Percentiles rank a stretch among this genome's conserved stretches.
Evolutionary conservation across 2,329 filamentous ascomycete genomes (phyloP).

Genomic region (Sarocladium oryzae): DNA sequence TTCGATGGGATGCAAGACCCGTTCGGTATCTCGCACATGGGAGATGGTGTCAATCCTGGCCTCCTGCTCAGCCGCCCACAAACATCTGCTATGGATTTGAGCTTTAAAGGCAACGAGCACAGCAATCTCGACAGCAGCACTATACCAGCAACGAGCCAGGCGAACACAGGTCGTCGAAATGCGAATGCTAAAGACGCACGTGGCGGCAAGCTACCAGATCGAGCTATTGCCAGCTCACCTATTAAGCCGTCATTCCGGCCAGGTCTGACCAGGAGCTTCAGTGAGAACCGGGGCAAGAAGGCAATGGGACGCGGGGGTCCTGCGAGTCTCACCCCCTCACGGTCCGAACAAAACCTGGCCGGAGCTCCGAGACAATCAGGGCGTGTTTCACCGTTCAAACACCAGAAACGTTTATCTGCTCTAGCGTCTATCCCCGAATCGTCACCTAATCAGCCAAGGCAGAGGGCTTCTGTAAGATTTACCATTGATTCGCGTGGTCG

Average conservation of each 20-base stretch:
- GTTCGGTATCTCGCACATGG: constrained; percentile 41
- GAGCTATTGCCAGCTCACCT: constrained; percentile 41
- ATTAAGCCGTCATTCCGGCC: constrained; percentile 40
- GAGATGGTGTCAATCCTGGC: constrained; percentile 51
- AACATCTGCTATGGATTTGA: constrained; percentile 38
- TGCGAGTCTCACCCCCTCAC: constrained; percentile 32
- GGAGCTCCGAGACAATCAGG: constrained; percentile 34
- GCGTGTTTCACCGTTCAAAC: constrained; percentile 47
- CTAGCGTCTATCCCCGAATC: constrained; percentile 54
- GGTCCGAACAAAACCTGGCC: constrained; percentile 23
- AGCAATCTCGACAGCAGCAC: constrained; percentile 9
- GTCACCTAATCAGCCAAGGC: constrained; percentile 30
- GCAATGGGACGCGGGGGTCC: constrained; percentile 32
- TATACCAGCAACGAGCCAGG: constrained; percentile 18
- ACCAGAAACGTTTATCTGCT: constrained; percentile 42
- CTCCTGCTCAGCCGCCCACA: constrained; percentile 49
- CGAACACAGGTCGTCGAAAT: constrained; percentile 33
- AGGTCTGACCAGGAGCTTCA: constrained; percentile 47
- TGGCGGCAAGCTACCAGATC: constrained; percentile 35
- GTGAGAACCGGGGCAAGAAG: constrained; percentile 45
- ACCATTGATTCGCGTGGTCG: constrained; percentile 57
- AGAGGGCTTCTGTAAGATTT: constrained; percentile 53
- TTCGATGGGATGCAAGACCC: constrained; percentile 35
- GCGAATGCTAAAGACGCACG: constrained; percentile 37
- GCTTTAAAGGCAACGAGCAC: constrained; percentile 25